Conservation (phyloP, 2,329 filamentous ascomycete genomes). For the Raffaelea arxii region DNA sequence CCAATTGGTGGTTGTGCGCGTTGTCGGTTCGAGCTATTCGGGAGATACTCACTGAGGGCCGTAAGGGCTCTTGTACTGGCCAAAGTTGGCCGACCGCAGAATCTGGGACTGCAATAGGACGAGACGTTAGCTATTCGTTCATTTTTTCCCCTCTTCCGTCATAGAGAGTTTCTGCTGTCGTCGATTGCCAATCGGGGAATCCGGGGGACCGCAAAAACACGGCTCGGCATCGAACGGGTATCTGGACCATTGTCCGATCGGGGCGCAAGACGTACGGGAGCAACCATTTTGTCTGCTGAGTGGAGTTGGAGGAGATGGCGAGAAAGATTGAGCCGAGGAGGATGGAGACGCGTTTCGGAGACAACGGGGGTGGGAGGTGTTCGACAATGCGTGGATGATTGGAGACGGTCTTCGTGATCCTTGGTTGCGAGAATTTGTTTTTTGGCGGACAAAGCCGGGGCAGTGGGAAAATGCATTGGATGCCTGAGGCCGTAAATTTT, state of each 20-base stretch:
- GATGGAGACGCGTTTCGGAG: too few relatives aligned
- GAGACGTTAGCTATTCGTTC: neutral
- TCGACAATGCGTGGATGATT: neutral
- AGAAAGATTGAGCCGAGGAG: neutral
- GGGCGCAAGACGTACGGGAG: too few relatives aligned
- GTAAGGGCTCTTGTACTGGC: slow-evolving; percentile 50
- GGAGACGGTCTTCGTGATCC: neutral
- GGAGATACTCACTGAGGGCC: slow-evolving; percentile 50
- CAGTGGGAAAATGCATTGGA: neutral
- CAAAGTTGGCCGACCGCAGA: slow-evolving; percentile 25
- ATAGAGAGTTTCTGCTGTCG: neutral
- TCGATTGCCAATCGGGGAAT: slow-evolving; percentile 1
- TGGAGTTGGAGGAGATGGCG: slow-evolving; percentile 11
- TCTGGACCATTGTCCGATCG: too few relatives aligned
- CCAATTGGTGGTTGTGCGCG: neutral
- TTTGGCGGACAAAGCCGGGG: slow-evolving; percentile 20
- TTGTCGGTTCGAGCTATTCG: neutral
- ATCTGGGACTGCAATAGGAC: slow-evolving; percentile 31
- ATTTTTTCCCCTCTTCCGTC: neutral
- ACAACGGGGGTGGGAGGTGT: slow-evolving; percentile 13
- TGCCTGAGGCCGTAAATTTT: slow-evolving; percentile 17
- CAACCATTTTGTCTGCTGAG: too few relatives aligned
- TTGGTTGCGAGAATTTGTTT: slow-evolving; percentile 19
- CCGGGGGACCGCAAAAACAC: slow-evolving; percentile 22
- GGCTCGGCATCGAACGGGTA: too few relatives aligned